Evolutionary conservation across 129 eudicot genomes (phyloP).

Genomic region (Silybum marianum): DNA sequence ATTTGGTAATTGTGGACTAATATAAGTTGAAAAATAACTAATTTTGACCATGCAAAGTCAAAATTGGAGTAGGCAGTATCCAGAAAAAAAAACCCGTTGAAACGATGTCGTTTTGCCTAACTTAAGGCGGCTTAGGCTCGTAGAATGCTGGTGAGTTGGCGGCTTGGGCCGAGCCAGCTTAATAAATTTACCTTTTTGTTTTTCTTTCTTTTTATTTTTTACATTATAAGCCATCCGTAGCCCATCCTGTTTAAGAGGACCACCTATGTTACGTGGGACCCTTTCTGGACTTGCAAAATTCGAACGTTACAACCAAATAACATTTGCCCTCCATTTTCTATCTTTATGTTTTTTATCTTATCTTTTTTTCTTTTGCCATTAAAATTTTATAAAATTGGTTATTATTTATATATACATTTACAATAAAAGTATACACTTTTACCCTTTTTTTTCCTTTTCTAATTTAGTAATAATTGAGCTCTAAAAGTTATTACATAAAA

Average conservation of each 20-base stretch:
- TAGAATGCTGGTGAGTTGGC: slow-evolving; percentile 3
- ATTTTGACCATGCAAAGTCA: slow-evolving; percentile 22
- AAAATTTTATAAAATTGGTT: not conserved
- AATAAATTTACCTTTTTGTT: not conserved
- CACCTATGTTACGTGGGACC: slow-evolving; percentile 14
- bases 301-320: slow-evolving; percentile 32
- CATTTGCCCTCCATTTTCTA: slow-evolving; percentile 30
- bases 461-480: not conserved
- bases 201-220: not conserved
- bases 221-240: slow-evolving; percentile 18
- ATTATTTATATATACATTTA: not conserved
- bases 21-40: slow-evolving; percentile 14
- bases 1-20: slow-evolving; percentile 11
- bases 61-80: not conserved
- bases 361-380: not conserved
- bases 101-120: slow-evolving; percentile 10
- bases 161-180: slow-evolving; percentile 11
- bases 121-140: slow-evolving; percentile 1
- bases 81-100: not conserved
- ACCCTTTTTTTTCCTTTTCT: not conserved
- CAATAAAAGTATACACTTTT: not conserved
- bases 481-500: not conserved
- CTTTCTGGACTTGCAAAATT: slow-evolving; percentile 17
- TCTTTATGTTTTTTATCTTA: not conserved
- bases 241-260: slow-evolving; percentile 39